These are phyloP conservation scores for Alternaria metachromatica DNA, from an alignment of 2,329 filamentous ascomycete genomes.

Conservation along the genomic window DNA sequence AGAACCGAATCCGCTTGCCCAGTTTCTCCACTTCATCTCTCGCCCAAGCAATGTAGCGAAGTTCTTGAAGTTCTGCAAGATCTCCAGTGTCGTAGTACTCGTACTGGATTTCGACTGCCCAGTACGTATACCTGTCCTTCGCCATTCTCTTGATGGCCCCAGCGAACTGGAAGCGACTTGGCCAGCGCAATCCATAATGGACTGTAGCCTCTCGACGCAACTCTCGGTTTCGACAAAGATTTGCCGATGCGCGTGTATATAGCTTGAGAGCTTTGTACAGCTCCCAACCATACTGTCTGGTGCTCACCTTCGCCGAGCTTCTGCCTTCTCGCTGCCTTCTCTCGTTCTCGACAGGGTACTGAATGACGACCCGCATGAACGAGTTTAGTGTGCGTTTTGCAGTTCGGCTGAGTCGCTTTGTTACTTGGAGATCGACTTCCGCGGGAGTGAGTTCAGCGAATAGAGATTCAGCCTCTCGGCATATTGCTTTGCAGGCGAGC, in stretches of 20 bases:
- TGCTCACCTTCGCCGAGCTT: background rate
- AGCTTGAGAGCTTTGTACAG: background rate
- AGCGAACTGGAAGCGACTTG: background rate
- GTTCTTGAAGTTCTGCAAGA: background rate
- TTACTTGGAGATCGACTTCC: background rate
- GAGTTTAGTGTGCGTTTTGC: background rate
- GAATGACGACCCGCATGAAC: background rate
- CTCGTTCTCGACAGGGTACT: background rate
- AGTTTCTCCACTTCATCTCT: background rate
- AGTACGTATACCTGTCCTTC: background rate
- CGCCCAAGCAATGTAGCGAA: background rate
- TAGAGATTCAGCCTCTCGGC: background rate
- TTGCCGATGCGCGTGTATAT: background rate
- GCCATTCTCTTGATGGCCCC: background rate
- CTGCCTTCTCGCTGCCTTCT: background rate
- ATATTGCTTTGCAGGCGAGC: background rate
- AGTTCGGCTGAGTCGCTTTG: background rate
- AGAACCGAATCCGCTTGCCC: background rate
- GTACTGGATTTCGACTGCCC: background rate
- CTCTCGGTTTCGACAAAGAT: background rate
- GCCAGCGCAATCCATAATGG: background rate
- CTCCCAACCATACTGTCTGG: background rate
- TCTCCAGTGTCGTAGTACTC: background rate
- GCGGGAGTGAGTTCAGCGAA: background rate
- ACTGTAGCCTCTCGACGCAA: background rate